Base-by-base conservation (phyloP, 1,139 yeast species). In the Suhomyces maxii region DNA sequence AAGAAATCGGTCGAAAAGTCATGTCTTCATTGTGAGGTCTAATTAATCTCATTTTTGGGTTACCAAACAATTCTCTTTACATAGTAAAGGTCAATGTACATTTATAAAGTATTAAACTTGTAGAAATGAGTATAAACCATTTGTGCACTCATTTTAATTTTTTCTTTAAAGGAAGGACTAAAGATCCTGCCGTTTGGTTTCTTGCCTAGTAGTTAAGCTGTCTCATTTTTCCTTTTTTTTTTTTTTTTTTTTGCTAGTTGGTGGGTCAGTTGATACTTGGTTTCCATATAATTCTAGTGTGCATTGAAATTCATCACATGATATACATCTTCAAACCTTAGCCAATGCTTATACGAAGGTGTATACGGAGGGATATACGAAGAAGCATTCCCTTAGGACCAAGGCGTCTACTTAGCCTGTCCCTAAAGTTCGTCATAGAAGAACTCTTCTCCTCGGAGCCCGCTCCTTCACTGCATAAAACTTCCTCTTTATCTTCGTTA, bases 81-180 rank as follows among this genome's bases (percentile, higher is more conserved):
- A 43, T 47, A 47, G 47, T 40, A 44, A 45, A 41, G 42, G 37
- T 40, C 41, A 44, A 48, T 48, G 51, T 48, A 48, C 49, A 48
- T 48, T 48, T 48, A 48, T 47, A 44, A 42, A 47, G 47, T 47
- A 47, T 44, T 26, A 25, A 13, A 28, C 6, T 11, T 7, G 31
- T 28, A 28, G 31, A 28, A 9, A 9, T 28, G 23, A 18, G 23
- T 18, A 18, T 18, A 18, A 18, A 18, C 6, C 23, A 18, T 18
- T 18, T 18, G 23, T 6, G 23, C 23, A 18, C 23, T 18, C 6
- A 3, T 2, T 4, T 18, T 2, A 4, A 18, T 18, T 18, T 18
- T 18, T 18, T 18, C 23, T 18, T 18, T 1, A 18, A 18, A 3
- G 23, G 6, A 3, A 18, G 4, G 23, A 6, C 23, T 18, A 18